These are phyloP conservation scores for Penicillium coffeae DNA, from an alignment of 495 filamentous ascomycete species.

Conservation along the genomic window DNA sequence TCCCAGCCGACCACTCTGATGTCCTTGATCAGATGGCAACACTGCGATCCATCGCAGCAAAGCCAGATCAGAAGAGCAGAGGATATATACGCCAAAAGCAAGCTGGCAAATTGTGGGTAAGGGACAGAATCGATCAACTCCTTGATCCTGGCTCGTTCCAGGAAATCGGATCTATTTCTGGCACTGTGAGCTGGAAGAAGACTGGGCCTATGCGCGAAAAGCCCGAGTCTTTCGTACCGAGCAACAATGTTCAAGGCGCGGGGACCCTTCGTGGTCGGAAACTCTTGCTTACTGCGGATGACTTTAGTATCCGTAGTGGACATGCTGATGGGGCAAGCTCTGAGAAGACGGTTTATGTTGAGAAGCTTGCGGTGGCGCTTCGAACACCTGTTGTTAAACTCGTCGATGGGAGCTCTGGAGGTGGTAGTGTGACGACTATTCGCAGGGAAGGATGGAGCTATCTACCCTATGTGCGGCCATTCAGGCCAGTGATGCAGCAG, in stretches of 20 bases:
- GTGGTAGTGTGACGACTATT: slow-evolving; percentile 59
- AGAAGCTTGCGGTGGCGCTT: slow-evolving; percentile 48
- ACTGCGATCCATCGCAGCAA: slow-evolving; percentile 48
- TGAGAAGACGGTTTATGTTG: slow-evolving; percentile 58
- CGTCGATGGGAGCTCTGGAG: slow-evolving; percentile 59
- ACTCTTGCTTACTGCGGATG: slow-evolving; percentile 58
- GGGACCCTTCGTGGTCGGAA: slow-evolving; percentile 49
- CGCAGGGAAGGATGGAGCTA: slow-evolving; percentile 52
- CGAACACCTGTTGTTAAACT: slow-evolving; percentile 58
- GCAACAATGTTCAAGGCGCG: slow-evolving; percentile 52
- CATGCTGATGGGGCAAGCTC: slow-evolving; percentile 58
- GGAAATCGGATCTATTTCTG: slow-evolving; percentile 57
- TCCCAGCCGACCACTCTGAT: slow-evolving; percentile 60
- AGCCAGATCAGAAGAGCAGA: slow-evolving; percentile 47
- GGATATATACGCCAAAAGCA: slow-evolving; percentile 59
- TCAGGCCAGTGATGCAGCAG: slow-evolving; percentile 48
- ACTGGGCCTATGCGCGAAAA: slow-evolving; percentile 45
- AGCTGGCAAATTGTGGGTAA: slow-evolving; percentile 63
- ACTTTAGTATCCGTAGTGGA: slow-evolving; percentile 60
- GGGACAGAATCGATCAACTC: slow-evolving; percentile 53
- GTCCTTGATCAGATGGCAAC: slow-evolving; percentile 49
- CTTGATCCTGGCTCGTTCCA: slow-evolving; percentile 51
- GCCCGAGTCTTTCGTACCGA: slow-evolving; percentile 46
- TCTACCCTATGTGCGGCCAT: slow-evolving; percentile 50
- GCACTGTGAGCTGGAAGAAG: slow-evolving; percentile 56